Evolutionary conservation across 192 early-diverging fungal species (phyloP).

Genomic region (Coemansia guatemalensis): DNA sequence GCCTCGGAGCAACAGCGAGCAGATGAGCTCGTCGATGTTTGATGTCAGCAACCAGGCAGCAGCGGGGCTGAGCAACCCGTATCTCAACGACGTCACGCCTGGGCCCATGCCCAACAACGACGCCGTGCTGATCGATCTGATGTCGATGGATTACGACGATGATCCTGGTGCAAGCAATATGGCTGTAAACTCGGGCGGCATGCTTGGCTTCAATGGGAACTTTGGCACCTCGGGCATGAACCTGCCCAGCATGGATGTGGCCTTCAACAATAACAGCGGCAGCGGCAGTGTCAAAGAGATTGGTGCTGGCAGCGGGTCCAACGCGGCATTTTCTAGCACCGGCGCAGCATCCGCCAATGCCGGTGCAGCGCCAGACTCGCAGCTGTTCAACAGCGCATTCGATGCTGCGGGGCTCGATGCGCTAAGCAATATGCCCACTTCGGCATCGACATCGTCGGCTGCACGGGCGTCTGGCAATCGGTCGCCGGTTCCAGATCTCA

Average conservation of each 20-base stretch:
- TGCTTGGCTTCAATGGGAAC: constrained; percentile 54
- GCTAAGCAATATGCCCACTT: constrained; percentile 33
- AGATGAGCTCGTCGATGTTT: constrained; percentile 38
- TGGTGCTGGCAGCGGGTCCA: neutral
- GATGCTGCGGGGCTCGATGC: constrained; percentile 51
- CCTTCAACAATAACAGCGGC: neutral
- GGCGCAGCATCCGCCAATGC: neutral
- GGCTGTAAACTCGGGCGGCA: constrained; percentile 42
- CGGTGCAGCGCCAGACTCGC: constrained; percentile 27
- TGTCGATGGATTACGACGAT: constrained; percentile 54
- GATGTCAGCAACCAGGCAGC: constrained; percentile 20
- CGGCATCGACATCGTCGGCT: constrained; percentile 14
- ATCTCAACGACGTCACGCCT: constrained; percentile 44
- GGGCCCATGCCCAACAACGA: constrained; percentile 35
- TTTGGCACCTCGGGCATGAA: constrained; percentile 50
- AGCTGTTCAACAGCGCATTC: constrained; percentile 51
- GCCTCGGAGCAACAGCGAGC: constrained; percentile 29
- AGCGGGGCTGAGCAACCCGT: constrained; percentile 50
- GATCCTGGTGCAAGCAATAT: constrained; percentile 19
- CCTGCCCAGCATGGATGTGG: constrained; percentile 27
- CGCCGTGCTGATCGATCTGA: constrained; percentile 49
- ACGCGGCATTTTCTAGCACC: neutral
- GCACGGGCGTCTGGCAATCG: constrained; percentile 10
- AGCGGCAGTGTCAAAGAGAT: neutral
- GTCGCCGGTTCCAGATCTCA: constrained; percentile 37